Evolutionary conservation across 768 basidiomycete species (phyloP).

Genomic region (Boletus sensibilis): DNA sequence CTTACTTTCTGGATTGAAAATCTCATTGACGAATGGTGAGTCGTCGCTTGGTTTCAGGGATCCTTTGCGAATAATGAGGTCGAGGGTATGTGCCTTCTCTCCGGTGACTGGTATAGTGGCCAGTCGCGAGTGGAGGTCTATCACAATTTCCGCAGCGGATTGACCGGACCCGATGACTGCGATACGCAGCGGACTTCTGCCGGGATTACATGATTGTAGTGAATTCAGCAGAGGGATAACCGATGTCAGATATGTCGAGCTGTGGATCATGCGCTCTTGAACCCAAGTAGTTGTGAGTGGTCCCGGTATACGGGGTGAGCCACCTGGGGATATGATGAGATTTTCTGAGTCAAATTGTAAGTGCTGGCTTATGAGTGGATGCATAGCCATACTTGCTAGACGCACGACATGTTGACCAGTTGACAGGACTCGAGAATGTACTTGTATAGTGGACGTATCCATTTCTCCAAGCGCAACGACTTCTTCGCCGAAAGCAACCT

Average conservation of each 20-base stretch:
- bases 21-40: conserved; percentile 53
- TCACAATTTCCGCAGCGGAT: conserved; percentile 46
- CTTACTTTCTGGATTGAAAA: conserved; percentile 50
- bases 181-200: conserved; percentile 35
- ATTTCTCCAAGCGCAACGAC: conserved; percentile 41
- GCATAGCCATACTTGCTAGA: conserved; percentile 38
- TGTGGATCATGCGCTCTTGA: conserved; percentile 42
- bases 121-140: conserved; percentile 44
- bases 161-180: conserved; percentile 51
- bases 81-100: conserved; percentile 38
- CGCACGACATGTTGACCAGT: conserved; percentile 37
- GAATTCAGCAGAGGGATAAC: conserved; percentile 36
- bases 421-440: conserved; percentile 36
- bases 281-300: conserved; percentile 32
- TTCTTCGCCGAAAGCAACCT: conserved; percentile 46
- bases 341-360: conserved; percentile 35
- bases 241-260: conserved; percentile 41
- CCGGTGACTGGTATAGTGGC: conserved; percentile 28
- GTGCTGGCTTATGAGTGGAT: neutral
- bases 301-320: conserved; percentile 43
- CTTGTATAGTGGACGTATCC: conserved; percentile 36
- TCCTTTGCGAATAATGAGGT: conserved; percentile 52
- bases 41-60: conserved; percentile 52
- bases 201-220: conserved; percentile 18
- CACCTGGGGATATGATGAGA: conserved; percentile 52